These are phyloP conservation scores for Naumovozyma dairenensis DNA, from an alignment of 805 yeast genomes.

Conservation along the genomic window DNA sequence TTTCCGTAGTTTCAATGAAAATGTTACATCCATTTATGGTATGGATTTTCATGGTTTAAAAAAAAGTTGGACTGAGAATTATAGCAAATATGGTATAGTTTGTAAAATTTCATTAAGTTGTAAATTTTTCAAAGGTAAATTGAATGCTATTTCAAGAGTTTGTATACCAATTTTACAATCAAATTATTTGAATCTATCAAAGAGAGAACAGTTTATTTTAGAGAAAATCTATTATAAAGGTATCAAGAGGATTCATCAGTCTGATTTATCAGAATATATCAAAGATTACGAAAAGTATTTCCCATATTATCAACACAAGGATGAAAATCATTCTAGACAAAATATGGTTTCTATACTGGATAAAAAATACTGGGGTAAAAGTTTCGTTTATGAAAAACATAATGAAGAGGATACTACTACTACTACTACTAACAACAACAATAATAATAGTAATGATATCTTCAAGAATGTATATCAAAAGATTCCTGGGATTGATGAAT, in stretches of 20 bases:
- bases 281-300: not conserved
- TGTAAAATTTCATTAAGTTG: slow-evolving; percentile 16
- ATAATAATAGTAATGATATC: no score
- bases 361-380: no score
- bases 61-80: slow-evolving; percentile 8
- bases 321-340: no score
- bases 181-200: not conserved
- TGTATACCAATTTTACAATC: slow-evolving; percentile 9
- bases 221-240: not conserved
- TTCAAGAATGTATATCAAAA: no score
- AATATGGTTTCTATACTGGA: no score
- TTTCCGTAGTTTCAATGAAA: slow-evolving; percentile 9
- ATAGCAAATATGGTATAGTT: slow-evolving; percentile 20
- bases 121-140: slow-evolving; percentile 11
- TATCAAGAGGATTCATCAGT: not conserved
- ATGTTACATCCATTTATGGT: slow-evolving; percentile 6
- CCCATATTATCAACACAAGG: not conserved
- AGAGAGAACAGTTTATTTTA: not conserved
- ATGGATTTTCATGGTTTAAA: slow-evolving; percentile 3
- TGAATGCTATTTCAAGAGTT: slow-evolving; percentile 16
- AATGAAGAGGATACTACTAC: no score
- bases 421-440: no score
- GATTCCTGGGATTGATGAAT: no score
- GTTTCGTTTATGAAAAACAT: no score
- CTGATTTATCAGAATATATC: not conserved